Percentiles rank a stretch among this genome's conserved stretches.
phyloP scores from a whole-genome alignment of 2,329 filamentous ascomycete genomes.

The Ascochyta clinopodiicola region DNA sequence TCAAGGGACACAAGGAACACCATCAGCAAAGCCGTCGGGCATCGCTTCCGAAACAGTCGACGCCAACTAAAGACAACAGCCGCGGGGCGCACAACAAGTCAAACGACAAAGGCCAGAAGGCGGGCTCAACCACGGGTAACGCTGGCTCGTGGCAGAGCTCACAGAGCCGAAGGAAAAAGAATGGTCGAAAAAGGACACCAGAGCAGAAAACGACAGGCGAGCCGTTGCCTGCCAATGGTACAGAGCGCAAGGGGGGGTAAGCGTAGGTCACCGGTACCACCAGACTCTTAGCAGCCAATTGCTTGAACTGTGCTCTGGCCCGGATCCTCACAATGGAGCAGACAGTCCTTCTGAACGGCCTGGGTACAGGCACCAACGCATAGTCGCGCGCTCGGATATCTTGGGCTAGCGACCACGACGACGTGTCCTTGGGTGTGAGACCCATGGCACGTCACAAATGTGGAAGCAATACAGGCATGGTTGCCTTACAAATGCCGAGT shows the following conservation, averaged over 20 bases:
- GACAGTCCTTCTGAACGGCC: neutral
- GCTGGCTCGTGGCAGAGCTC: constrained; percentile 31
- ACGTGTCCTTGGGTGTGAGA: neutral
- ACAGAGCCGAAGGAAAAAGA: constrained; percentile 34
- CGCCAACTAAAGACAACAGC: constrained; percentile 32
- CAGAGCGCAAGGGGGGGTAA: constrained; percentile 56
- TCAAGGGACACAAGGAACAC: constrained; percentile 40
- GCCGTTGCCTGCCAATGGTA: constrained; percentile 52
- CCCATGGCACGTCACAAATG: neutral
- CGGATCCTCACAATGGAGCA: neutral
- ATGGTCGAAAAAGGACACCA: constrained; percentile 33
- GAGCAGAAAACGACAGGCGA: constrained; percentile 48
- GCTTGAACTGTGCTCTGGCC: neutral
- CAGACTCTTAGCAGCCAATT: too few species aligned
- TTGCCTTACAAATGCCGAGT: neutral
- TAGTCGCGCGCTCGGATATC: neutral
- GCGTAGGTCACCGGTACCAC: neutral
- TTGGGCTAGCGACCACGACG: neutral
- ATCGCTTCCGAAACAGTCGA: constrained; percentile 32
- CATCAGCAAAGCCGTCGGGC: constrained; percentile 36
- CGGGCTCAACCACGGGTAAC: constrained; percentile 19
- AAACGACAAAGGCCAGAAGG: constrained; percentile 36
- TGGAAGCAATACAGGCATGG: neutral
- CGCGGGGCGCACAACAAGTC: constrained; percentile 34
- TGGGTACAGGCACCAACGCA: neutral